Evolutionary conservation across 352 stramenopile species (phyloP), one percentile per base, ranked within the genome.

Genomic region (Globisporangium spinosum): DNA sequence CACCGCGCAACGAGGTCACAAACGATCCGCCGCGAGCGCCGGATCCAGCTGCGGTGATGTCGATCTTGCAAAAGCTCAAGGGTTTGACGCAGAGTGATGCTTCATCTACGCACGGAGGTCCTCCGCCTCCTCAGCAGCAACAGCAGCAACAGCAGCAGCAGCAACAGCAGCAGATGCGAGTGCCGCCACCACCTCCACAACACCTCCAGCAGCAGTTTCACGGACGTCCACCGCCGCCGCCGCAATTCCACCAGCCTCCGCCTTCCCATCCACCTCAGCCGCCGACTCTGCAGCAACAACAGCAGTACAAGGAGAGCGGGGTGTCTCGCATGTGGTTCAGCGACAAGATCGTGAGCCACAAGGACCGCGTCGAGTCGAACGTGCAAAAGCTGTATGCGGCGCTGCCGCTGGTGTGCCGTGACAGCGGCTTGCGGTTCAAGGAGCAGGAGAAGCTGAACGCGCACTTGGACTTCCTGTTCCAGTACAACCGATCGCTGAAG

Each of bases 391-490:
- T 95, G n/a, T 95, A 95, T 64, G 86, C 85, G 3, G 88, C 82
- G 17, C 70, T 95, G 51, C 88, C 88, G 15, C 77, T 94, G 25
- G 83, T 95, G 61, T 95, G 84, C 62, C 78, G 84, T 29, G 86
- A 91, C 56, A 95, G 88, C 65, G 88, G 88, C 7, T 55, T 94
- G 29, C 86, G 88, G 12, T 95, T 95, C 65, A 80, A 80, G 57
- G 88, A 94, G 34, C 82, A 95, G 53, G 72, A 77, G 3, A 85
- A 95, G 59, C 70, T 94, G 45, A 81, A 93, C 55, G 85, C 85
- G 32, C 88, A 95, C 59, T 69, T 94, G 66, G 88, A 95, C 63
- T 95, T 95, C 70, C 63, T 95, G 9, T 95, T 95, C 69, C 84
- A 95, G 65, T 95, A 89, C 64, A 94, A 94, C 45, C 88, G 88